phyloP scores from a whole-genome alignment of 768 basidiomycete genomes.

The Coprinopsis marcescibilis region DNA sequence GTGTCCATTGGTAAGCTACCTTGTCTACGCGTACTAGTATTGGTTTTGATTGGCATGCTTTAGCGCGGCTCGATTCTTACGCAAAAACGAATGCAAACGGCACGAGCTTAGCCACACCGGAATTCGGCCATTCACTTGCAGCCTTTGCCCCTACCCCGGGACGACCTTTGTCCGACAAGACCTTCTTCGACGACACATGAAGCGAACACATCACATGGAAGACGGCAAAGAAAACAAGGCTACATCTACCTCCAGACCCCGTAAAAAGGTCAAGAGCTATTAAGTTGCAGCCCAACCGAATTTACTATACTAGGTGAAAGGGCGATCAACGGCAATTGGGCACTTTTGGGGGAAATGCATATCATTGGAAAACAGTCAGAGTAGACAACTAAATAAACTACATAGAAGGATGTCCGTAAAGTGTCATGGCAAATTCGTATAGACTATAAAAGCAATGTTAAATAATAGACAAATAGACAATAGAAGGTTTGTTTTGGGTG shows the following conservation, averaged over 20 bases:
- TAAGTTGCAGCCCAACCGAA: background rate
- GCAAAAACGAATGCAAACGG: slow-evolving; percentile 74
- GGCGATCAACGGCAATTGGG: too few relatives aligned
- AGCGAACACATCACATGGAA: slow-evolving; percentile 44
- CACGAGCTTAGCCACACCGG: slow-evolving; percentile 65
- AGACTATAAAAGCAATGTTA: too few relatives aligned
- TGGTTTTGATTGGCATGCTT: slow-evolving; percentile 4
- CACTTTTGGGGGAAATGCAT: too few relatives aligned
- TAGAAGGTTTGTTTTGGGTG: too few relatives aligned
- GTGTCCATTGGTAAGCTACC: slow-evolving; percentile 53
- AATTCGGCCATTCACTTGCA: slow-evolving; percentile 52
- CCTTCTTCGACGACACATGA: slow-evolving; percentile 60
- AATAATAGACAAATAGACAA: too few relatives aligned
- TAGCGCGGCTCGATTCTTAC: slow-evolving; percentile 54
- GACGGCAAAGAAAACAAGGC: slow-evolving; percentile 25
- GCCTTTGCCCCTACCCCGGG: slow-evolving; percentile 41
- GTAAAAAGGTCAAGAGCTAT: slow-evolving; percentile 6
- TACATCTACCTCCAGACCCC: background rate
- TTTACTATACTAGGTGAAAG: too few relatives aligned
- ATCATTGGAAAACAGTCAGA: too few relatives aligned
- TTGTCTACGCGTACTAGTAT: background rate
- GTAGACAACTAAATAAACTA: too few relatives aligned
- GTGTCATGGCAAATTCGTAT: too few relatives aligned
- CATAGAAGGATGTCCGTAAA: too few relatives aligned
- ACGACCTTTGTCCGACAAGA: slow-evolving; percentile 63